Conservation (phyloP, 164 flowering plant species). For the Kingdonia uniflora region DNA sequence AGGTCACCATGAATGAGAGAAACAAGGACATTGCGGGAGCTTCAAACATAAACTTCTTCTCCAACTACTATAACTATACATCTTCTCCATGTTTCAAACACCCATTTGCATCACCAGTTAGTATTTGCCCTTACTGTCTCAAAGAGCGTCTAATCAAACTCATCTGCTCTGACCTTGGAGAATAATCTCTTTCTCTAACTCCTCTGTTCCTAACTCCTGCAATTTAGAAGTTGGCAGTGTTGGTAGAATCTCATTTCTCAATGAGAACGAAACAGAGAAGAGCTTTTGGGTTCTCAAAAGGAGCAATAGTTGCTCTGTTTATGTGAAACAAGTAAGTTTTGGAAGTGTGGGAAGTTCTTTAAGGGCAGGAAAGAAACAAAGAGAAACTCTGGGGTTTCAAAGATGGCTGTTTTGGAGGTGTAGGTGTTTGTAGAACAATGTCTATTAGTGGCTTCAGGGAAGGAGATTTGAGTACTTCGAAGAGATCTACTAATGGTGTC, state of each 20-base stretch:
- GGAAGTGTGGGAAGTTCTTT: slow-evolving; percentile 45
- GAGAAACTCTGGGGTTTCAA: slow-evolving; percentile 12
- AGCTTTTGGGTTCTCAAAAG: slow-evolving; percentile 31
- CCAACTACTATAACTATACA: slow-evolving; percentile 15
- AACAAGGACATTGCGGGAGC: slow-evolving; percentile 32
- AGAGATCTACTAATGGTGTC: slow-evolving; percentile 24
- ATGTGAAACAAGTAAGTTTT: slow-evolving; percentile 35
- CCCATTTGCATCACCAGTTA: slow-evolving; percentile 58
- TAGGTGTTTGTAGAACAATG: slow-evolving; percentile 38
- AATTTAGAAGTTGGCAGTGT: slow-evolving; percentile 56
- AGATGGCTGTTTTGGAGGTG: slow-evolving; percentile 15
- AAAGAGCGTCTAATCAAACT: slow-evolving; percentile 55
- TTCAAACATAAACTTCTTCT: slow-evolving; percentile 1
- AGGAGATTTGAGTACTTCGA: slow-evolving; percentile 22
- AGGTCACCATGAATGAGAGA: slow-evolving; percentile 54
- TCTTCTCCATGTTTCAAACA: slow-evolving; percentile 65
- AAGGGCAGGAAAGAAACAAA: slow-evolving; percentile 31
- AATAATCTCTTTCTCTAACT: slow-evolving; percentile 73
- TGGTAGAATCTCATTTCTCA: slow-evolving; percentile 64
- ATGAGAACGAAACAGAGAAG: slow-evolving; percentile 44
- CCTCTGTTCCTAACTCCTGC: slow-evolving; percentile 36
- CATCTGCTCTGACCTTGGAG: slow-evolving; percentile 83
- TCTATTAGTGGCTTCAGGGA: slow-evolving; percentile 55
- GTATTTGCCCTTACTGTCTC: slow-evolving; percentile 70
- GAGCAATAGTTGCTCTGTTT: slow-evolving; percentile 46